These are phyloP conservation scores for Nicotiana tomentosiformis DNA, from an alignment of 257 asterid genomes.

Conservation along the genomic window DNA sequence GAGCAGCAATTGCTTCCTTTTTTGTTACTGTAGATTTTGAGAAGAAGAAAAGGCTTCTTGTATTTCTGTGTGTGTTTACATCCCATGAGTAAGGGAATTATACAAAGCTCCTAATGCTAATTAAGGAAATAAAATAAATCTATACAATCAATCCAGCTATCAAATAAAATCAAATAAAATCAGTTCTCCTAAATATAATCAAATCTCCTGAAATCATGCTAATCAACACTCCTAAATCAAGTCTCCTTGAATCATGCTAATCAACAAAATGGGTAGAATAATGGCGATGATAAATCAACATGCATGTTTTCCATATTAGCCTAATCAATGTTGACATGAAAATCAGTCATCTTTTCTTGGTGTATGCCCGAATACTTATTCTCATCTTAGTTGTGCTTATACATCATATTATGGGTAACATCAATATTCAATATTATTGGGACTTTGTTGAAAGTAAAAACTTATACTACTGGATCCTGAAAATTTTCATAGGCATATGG, in stretches of 20 bases:
- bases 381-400: neutral
- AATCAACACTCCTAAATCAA: too few species aligned
- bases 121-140: too few species aligned
- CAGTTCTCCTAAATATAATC: too few species aligned
- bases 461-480: neutral
- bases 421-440: neutral
- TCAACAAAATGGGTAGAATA: neutral
- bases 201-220: too few species aligned
- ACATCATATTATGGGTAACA: neutral
- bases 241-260: too few species aligned
- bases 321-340: neutral
- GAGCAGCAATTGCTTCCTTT: neutral
- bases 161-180: too few species aligned
- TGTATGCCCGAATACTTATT: neutral
- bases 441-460: neutral
- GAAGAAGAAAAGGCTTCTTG: too few species aligned
- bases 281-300: neutral
- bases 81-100: too few species aligned
- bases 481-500: slow-evolving; percentile 61
- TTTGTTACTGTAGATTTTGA: neutral
- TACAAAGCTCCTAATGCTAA: too few species aligned
- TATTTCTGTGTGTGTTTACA: too few species aligned
- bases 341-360: neutral
- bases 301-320: neutral
- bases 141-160: too few species aligned